These are phyloP conservation scores for Gastrolobium villosum DNA, from an alignment of 306 rosid species.

Conservation along the genomic window DNA sequence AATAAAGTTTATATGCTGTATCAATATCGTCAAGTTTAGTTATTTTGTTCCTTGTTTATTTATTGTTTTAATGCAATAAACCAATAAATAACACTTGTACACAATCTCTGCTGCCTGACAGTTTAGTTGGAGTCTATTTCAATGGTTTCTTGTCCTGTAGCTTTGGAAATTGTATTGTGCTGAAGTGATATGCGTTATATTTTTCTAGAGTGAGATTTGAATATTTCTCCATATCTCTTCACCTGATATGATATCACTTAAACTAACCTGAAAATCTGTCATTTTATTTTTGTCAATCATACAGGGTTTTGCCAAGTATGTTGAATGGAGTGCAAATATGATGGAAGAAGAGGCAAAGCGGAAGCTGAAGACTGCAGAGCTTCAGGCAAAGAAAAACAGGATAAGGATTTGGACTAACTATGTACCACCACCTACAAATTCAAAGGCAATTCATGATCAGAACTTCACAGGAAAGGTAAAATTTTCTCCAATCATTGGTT, in stretches of 20 bases:
- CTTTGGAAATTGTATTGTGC: conserved; percentile 7
- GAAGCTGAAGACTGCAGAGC: conserved; percentile 76
- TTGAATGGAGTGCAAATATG: conserved; percentile 93
- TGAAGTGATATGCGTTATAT: neutral
- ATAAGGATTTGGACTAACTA: conserved; percentile 82
- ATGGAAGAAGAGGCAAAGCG: conserved; percentile 88
- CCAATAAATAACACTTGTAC: conserved; percentile 1
- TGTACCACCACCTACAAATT: conserved; percentile 79
- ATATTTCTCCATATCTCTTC: neutral
- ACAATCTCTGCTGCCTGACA: neutral
- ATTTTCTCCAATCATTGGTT: conserved; percentile 12
- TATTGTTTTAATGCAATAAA: neutral
- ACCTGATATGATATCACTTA: conserved; percentile 15
- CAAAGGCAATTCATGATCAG: conserved; percentile 88
- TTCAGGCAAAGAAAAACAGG: conserved; percentile 79
- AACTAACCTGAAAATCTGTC: conserved; percentile 2
- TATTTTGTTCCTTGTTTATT: neutral
- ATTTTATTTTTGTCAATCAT: conserved; percentile 21
- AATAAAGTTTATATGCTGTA: neutral
- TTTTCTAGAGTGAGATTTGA: conserved; percentile 25
- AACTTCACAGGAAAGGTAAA: conserved; percentile 87
- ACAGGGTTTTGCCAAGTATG: conserved; percentile 83
- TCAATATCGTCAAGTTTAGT: neutral
- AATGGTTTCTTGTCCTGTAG: conserved; percentile 3
- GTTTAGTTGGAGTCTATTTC: conserved; percentile 10